phyloP scores from a whole-genome alignment of 441 rosid species.

The Brassica hybrid region DNA sequence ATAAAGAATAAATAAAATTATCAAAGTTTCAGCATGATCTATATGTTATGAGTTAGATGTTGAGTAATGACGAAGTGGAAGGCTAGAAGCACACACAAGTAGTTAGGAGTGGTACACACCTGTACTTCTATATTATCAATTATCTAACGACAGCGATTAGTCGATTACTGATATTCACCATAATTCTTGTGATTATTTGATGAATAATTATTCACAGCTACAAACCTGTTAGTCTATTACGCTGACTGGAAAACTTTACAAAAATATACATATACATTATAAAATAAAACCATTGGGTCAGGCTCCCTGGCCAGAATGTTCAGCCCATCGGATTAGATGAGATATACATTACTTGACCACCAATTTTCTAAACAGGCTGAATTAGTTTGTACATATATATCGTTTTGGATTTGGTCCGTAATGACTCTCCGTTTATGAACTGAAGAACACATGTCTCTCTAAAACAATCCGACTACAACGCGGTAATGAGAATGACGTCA shows the following conservation, averaged over 20 bases:
- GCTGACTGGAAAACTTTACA: neutral
- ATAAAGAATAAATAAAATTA: neutral
- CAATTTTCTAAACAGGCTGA: neutral
- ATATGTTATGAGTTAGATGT: conserved; percentile 29
- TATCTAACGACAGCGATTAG: neutral
- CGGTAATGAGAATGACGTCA: neutral
- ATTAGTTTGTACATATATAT: neutral
- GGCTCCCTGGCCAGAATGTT: neutral
- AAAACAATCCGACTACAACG: neutral
- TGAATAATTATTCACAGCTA: neutral
- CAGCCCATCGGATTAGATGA: neutral
- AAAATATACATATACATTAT: neutral
- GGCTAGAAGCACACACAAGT: conserved; percentile 21
- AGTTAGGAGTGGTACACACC: conserved; percentile 37
- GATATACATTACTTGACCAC: neutral
- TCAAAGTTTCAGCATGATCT: conserved; percentile 35
- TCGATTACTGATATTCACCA: neutral
- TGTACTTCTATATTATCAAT: neutral
- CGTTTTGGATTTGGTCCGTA: neutral
- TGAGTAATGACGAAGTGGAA: conserved; percentile 35
- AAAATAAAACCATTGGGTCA: neutral
- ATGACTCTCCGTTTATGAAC: neutral
- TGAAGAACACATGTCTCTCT: neutral
- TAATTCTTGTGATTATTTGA: neutral
- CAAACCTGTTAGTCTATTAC: neutral